Conservation (phyloP, 169 alveolate genomes). For the Cyclospora cayetanensis region DNA sequence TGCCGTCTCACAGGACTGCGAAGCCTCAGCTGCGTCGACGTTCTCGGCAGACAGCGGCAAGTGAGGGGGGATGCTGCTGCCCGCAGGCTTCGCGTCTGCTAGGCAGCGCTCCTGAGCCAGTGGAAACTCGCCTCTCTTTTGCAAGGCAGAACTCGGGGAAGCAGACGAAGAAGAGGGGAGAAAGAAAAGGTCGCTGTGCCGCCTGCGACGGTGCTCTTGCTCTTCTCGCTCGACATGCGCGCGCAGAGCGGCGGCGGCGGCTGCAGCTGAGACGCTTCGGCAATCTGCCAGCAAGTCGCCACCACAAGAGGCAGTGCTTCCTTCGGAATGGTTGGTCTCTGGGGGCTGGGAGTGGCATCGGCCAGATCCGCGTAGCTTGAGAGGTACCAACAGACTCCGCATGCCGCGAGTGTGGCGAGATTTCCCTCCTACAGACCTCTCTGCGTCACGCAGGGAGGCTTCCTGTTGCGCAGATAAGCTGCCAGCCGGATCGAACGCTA, state of each 20-base stretch:
- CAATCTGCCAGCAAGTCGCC: neutral
- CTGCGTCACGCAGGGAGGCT: too few relatives aligned
- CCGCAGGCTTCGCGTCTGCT: too few relatives aligned
- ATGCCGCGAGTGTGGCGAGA: too few relatives aligned
- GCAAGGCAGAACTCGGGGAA: too few relatives aligned
- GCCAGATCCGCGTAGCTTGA: neutral
- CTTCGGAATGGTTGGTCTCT: neutral
- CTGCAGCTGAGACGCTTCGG: neutral
- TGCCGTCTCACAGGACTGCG: too few relatives aligned
- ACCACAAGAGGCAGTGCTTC: neutral
- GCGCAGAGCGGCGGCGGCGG: slow-evolving; percentile 53
- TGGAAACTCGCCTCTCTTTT: too few relatives aligned
- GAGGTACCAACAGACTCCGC: too few relatives aligned
- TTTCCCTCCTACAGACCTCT: too few relatives aligned
- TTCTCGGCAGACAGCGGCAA: too few relatives aligned
- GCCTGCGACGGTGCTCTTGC: slow-evolving; percentile 65
- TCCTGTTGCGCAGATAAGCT: neutral
- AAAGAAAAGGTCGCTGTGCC: slow-evolving; percentile 15
- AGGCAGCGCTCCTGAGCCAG: too few relatives aligned
- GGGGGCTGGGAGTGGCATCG: slow-evolving; percentile 54
- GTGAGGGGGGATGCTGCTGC: too few relatives aligned
- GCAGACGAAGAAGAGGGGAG: neutral
- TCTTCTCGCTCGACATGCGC: slow-evolving; percentile 35
- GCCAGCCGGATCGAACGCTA: neutral
- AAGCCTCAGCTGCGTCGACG: too few relatives aligned